A percentile compares a stretch with the other conserved stretches of the same genome.
phyloP scores from a whole-genome alignment of 2,329 filamentous ascomycete species.

The Neopestalotiopsis sp. region DNA sequence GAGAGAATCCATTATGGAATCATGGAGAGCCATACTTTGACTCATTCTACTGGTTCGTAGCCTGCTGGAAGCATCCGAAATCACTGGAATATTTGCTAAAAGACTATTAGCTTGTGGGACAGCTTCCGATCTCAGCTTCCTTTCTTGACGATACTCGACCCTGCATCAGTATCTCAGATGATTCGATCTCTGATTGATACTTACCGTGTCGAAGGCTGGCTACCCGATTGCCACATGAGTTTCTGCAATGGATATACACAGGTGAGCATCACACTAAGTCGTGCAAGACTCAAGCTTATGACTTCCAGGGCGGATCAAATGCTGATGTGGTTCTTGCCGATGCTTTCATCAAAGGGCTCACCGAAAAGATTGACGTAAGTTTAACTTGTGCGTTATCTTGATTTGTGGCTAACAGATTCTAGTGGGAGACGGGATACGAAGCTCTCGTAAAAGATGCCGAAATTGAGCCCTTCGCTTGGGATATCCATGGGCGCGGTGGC shows the following conservation, averaged over 20 bases:
- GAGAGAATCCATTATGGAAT: constrained; percentile 72
- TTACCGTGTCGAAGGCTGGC: constrained; percentile 71
- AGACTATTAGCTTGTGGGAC: constrained; percentile 64
- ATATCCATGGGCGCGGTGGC: constrained; percentile 72
- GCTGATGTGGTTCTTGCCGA: constrained; percentile 73
- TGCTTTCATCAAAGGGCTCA: constrained; percentile 69
- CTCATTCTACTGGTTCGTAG: constrained; percentile 69
- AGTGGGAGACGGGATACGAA: constrained; percentile 72
- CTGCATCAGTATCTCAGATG: constrained; percentile 67
- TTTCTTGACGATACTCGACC: constrained; percentile 71
- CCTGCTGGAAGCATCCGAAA: neutral
- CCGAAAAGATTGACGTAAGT: constrained; percentile 55
- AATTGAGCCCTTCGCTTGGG: constrained; percentile 72
- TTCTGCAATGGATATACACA: constrained; percentile 76
- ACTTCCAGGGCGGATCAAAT: constrained; percentile 71
- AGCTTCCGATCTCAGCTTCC: constrained; percentile 72
- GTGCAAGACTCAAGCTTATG: constrained; percentile 19
- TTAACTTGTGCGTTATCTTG: neutral
- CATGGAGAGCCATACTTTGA: constrained; percentile 75
- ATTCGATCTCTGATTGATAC: constrained; percentile 74
- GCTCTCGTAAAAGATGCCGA: constrained; percentile 77
- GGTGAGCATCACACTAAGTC: constrained; percentile 24
- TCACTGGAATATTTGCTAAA: constrained; percentile 17
- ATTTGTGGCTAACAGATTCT: constrained; percentile 21
- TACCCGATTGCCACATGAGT: constrained; percentile 80